These are phyloP conservation scores for Zygoascus bituminiphila DNA, from an alignment of 805 yeast species.

Conservation along the genomic window DNA sequence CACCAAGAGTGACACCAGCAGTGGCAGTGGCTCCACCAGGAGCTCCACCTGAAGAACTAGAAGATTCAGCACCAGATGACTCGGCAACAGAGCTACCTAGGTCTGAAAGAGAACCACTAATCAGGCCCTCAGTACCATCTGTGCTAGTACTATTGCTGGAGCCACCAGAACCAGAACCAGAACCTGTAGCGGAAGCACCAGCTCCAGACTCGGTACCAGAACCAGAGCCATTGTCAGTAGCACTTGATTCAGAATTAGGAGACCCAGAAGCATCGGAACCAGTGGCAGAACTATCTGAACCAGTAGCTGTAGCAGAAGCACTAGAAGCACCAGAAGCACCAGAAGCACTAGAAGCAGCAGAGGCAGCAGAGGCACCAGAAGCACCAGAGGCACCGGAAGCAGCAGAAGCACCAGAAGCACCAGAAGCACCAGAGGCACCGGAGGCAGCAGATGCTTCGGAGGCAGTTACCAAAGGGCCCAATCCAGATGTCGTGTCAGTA, in stretches of 20 bases:
- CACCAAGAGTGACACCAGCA: not conserved
- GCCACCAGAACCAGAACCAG: constrained; percentile 3
- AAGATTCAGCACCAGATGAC: not conserved
- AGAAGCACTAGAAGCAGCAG: constrained; percentile 7
- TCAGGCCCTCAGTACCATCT: constrained; percentile 2
- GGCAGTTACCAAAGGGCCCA: not conserved
- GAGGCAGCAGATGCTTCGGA: not conserved
- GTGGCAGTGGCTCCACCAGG: not conserved
- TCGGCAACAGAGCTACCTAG: not conserved
- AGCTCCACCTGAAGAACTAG: not conserved
- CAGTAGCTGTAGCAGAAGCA: not conserved
- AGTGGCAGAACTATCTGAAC: constrained; percentile 23
- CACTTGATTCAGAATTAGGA: not conserved
- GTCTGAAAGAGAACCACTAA: not conserved
- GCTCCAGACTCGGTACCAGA: constrained; percentile 3
- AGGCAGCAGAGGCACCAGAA: constrained; percentile 5
- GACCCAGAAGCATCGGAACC: constrained; percentile 27
- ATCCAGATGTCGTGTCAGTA: not conserved
- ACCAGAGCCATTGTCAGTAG: constrained; percentile 2
- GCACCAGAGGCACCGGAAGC: constrained; percentile 8
- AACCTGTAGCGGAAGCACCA: constrained; percentile 1
- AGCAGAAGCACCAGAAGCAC: constrained; percentile 5
- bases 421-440: not conserved
- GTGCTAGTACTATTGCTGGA: constrained; percentile 1
- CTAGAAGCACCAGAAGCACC: constrained; percentile 6